These are phyloP conservation scores for Skeletonema menzelii DNA, from an alignment of 108 stramenopile genomes.

Conservation along the genomic window DNA sequence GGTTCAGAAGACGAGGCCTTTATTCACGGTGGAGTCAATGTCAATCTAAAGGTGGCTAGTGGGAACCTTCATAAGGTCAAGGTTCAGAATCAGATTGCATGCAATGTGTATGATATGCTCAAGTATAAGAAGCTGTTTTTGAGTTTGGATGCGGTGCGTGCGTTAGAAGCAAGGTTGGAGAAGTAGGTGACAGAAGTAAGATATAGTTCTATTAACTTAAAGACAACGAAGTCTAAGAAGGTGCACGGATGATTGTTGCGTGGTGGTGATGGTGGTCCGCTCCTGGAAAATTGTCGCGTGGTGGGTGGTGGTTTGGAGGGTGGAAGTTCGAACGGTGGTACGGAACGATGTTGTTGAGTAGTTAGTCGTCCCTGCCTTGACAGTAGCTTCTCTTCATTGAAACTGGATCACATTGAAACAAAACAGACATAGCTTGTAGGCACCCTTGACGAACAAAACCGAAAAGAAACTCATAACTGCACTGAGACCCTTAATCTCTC, in stretches of 20 bases:
- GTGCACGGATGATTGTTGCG: not conserved
- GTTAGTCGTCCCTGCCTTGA: not conserved
- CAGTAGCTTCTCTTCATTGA: not conserved
- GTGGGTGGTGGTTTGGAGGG: not conserved
- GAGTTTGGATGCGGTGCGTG: slow-evolving; percentile 59
- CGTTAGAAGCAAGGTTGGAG: slow-evolving; percentile 66
- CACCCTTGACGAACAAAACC: not conserved
- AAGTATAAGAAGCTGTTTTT: slow-evolving; percentile 78
- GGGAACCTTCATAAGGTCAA: slow-evolving; percentile 64
- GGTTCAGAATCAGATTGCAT: slow-evolving; percentile 56
- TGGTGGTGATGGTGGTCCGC: not conserved
- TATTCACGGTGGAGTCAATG: slow-evolving; percentile 61
- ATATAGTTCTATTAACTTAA: not conserved
- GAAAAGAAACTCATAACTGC: not conserved
- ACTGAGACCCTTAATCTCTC: not conserved
- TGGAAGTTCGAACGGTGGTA: not conserved
- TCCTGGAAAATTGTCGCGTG: slow-evolving; percentile 5
- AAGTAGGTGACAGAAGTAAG: not conserved
- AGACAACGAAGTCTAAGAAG: not conserved
- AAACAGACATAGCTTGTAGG: not conserved
- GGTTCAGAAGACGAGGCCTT: slow-evolving; percentile 4
- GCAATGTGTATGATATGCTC: slow-evolving; percentile 79
- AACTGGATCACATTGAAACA: not conserved
- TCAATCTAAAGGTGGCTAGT: slow-evolving; percentile 74
- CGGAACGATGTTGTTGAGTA: not conserved